Evolutionary conservation across 257 asterid genomes (phyloP).

Genomic region (Hygrophila difformis): DNA sequence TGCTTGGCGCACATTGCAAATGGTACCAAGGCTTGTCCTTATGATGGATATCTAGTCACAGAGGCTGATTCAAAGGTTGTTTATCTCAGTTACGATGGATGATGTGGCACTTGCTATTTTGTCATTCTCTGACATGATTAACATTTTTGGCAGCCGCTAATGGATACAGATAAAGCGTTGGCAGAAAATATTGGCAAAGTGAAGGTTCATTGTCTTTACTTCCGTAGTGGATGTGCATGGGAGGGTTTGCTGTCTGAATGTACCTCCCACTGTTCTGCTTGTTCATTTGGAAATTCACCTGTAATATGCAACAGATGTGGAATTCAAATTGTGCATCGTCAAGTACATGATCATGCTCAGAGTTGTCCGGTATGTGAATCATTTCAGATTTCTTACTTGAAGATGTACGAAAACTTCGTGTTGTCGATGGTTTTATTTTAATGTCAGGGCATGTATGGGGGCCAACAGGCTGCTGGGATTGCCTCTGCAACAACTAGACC

Average conservation of each 20-base stretch:
- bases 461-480: constrained; percentile 24
- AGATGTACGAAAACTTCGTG: not conserved
- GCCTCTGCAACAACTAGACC: constrained; percentile 30
- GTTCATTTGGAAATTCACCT: constrained; percentile 77
- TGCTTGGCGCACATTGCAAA: constrained; percentile 75
- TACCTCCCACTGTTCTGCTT: constrained; percentile 61
- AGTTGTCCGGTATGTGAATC: constrained; percentile 67
- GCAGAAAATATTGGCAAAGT: constrained; percentile 80
- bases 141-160: constrained; percentile 54
- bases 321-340: constrained; percentile 78
- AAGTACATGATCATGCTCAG: constrained; percentile 95
- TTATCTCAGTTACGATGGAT: constrained; percentile 7
- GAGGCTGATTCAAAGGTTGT: constrained; percentile 83
- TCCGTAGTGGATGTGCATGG: constrained; percentile 93
- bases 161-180: constrained; percentile 57
- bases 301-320: constrained; percentile 90
- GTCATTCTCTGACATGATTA: constrained; percentile 16
- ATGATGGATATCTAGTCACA: constrained; percentile 84
- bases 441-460: constrained; percentile 42
- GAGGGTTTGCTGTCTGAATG: constrained; percentile 74
- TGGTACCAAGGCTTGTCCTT: constrained; percentile 81
- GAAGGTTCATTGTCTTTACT: constrained; percentile 75
- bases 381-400: not conserved
- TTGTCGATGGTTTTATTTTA: constrained; percentile 2
- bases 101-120: constrained; percentile 7